Evolutionary conservation across 1,284 basidiomycete species (phyloP).

Genomic region (Ustilago hordei): DNA sequence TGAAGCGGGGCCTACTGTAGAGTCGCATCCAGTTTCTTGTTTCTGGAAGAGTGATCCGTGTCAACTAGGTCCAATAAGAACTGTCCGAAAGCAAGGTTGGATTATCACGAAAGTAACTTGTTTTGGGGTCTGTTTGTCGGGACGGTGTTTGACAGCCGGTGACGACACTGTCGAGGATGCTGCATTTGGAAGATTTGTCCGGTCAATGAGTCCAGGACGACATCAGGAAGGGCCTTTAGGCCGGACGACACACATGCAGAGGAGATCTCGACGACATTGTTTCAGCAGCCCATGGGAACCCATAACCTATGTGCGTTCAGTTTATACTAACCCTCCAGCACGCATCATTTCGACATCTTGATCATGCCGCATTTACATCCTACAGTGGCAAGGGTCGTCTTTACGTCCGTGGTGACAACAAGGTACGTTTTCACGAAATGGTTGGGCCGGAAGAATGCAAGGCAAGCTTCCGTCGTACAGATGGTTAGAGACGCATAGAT

Average conservation of each 20-base stretch:
- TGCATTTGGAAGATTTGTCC: no score
- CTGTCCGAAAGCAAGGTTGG: no score
- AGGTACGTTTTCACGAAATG: conserved; percentile 52
- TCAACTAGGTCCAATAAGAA: no score
- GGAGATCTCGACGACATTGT: not conserved
- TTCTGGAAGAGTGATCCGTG: no score
- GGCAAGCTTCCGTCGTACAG: not conserved
- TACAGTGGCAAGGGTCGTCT: conserved; percentile 67
- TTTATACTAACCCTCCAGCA: conserved; percentile 5
- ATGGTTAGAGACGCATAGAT: not conserved
- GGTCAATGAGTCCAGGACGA: not conserved
- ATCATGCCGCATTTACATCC: conserved; percentile 10
- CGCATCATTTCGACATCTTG: not conserved
- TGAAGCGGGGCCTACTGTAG: no score
- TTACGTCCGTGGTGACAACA: conserved; percentile 69
- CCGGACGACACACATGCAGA: not conserved
- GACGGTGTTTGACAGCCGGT: no score
- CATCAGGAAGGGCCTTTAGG: not conserved
- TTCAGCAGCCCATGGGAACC: conserved; percentile 25
- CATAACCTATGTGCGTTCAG: not conserved
- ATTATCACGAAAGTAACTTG: no score
- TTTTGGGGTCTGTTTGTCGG: no score
- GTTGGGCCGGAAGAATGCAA: not conserved
- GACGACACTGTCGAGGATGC: no score
- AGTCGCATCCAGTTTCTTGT: no score